Conservation (phyloP, 768 basidiomycete genomes). For the Xerocomellus amylosporus region DNA sequence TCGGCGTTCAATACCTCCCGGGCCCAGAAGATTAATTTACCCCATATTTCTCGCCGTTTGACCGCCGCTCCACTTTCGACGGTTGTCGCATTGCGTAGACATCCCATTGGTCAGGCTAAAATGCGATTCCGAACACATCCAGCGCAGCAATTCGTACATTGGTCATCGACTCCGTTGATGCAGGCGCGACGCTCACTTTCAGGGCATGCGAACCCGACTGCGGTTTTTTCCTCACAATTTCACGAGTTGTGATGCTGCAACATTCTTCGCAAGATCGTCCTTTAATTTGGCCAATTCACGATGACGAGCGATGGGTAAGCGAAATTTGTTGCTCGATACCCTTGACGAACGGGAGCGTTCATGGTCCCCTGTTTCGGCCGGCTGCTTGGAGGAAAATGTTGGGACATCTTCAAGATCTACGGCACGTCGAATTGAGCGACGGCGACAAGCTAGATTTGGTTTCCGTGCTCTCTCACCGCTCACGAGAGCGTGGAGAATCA, state of each 20-base stretch:
- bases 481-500: neutral
- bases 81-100: neutral
- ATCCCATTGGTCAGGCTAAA: too few relatives aligned
- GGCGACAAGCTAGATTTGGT: neutral
- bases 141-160: neutral
- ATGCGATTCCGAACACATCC: neutral
- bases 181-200: neutral
- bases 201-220: neutral
- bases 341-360: neutral
- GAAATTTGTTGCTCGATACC: neutral
- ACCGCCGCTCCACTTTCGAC: conserved; percentile 6
- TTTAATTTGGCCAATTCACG: neutral
- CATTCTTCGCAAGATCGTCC: neutral
- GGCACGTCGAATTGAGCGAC: neutral
- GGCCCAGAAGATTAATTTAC: neutral
- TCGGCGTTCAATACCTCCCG: neutral
- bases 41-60: conserved; percentile 1
- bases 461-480: neutral
- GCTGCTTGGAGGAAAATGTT: conserved; percentile 1
- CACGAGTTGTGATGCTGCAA: neutral
- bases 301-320: neutral
- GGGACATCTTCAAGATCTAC: neutral
- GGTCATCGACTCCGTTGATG: neutral
- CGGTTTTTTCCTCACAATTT: neutral
- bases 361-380: neutral